These are phyloP conservation scores for Epichloe sibirici DNA, from an alignment of 2,329 filamentous ascomycete genomes.

Conservation along the genomic window DNA sequence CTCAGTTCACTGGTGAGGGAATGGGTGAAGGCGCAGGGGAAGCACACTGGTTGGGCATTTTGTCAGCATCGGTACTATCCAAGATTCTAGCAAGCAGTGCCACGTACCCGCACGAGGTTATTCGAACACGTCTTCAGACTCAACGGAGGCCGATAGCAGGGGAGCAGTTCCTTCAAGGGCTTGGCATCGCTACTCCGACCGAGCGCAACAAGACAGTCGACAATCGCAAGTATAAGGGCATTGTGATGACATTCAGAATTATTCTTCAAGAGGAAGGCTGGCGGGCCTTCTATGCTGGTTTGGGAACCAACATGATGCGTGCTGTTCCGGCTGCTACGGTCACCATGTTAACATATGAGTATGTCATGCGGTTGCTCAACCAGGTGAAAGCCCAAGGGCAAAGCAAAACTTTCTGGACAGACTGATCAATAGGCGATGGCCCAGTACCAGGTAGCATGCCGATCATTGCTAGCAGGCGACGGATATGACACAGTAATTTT, in stretches of 20 bases:
- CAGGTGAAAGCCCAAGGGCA: slow-evolving; percentile 27
- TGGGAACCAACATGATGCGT: slow-evolving; percentile 95
- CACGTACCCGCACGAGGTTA: slow-evolving; percentile 94
- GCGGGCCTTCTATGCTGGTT: slow-evolving; percentile 91
- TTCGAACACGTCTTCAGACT: slow-evolving; percentile 86
- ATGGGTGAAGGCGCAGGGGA: slow-evolving; percentile 55
- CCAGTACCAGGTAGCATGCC: too few relatives aligned
- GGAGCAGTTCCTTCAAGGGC: slow-evolving; percentile 37
- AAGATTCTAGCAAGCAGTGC: slow-evolving; percentile 90
- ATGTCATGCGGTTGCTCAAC: slow-evolving; percentile 44
- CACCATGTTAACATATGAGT: slow-evolving; percentile 96
- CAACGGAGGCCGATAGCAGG: slow-evolving; percentile 62
- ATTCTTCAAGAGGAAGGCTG: slow-evolving; percentile 89
- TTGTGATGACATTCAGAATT: slow-evolving; percentile 68
- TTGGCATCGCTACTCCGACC: slow-evolving; percentile 28
- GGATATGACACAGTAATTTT: background rate
- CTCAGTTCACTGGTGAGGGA: slow-evolving; percentile 74
- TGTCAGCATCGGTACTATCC: slow-evolving; percentile 81
- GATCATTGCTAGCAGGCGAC: background rate
- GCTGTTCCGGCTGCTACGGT: slow-evolving; percentile 92
- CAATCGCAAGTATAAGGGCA: slow-evolving; percentile 57
- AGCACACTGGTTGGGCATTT: slow-evolving; percentile 70
- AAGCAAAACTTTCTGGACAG: slow-evolving; percentile 16
- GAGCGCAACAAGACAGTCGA: slow-evolving; percentile 17
- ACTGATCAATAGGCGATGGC: slow-evolving; percentile 1